These are phyloP conservation scores for Candida succiphila DNA, from an alignment of 805 yeast species.

Conservation along the genomic window DNA sequence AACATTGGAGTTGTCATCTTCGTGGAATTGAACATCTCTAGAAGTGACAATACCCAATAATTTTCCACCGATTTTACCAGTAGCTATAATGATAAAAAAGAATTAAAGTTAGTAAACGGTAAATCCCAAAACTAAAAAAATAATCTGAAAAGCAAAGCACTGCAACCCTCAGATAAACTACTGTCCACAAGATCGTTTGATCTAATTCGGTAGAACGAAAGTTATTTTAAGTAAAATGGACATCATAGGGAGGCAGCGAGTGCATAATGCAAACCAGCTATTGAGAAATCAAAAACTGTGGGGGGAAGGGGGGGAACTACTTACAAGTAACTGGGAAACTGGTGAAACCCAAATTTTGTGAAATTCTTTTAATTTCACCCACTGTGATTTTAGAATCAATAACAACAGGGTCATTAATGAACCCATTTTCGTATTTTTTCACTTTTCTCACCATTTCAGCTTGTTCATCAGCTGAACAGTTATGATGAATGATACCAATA, in stretches of 20 bases:
- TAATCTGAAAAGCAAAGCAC: background rate
- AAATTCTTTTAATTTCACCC: conserved; percentile 67
- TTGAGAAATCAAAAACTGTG: too few relatives aligned
- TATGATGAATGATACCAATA: conserved; percentile 97
- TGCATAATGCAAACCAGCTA: conserved; percentile 1
- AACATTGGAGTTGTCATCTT: conserved; percentile 51
- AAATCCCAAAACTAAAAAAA: background rate
- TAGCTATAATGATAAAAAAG: conserved; percentile 37
- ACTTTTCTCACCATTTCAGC: conserved; percentile 97
- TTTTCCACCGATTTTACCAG: conserved; percentile 81
- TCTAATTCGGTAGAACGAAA: conserved; percentile 99
- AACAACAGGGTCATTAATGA: conserved; percentile 89
- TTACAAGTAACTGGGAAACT: conserved; percentile 99
- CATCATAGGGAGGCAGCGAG: conserved; percentile 23
- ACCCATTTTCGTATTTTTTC: conserved; percentile 95
- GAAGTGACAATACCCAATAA: conserved; percentile 93
- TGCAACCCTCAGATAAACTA: conserved; percentile 26
- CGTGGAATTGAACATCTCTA: conserved; percentile 94
- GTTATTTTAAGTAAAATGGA: conserved; percentile 63
- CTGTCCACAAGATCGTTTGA: conserved; percentile 95
- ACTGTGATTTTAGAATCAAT: conserved; percentile 70
- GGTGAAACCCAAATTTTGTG: conserved; percentile 75
- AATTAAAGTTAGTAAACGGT: background rate
- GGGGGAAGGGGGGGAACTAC: conserved; percentile 29
- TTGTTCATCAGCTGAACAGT: conserved; percentile 93